Evolutionary conservation across 2,329 filamentous ascomycete genomes (phyloP), one percentile per base, ranked within the genome.

Genomic region (Apiospora sp.): DNA sequence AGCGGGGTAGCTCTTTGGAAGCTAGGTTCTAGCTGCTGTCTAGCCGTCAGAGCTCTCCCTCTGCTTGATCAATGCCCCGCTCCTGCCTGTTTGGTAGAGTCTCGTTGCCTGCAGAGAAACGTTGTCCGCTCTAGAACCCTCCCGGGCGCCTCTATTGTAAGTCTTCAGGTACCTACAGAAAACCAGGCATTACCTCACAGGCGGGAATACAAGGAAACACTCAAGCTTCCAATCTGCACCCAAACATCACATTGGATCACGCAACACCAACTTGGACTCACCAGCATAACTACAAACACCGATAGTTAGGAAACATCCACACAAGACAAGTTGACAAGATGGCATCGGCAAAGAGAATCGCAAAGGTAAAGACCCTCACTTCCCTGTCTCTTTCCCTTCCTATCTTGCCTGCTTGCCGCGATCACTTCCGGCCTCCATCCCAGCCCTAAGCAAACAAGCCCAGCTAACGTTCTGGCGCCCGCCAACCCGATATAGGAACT

Each of bases 401-500:
- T 19, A 49, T 43, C 68, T 71, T 75, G 75, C 73, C 75, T 75
- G 37, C 68, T 37, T 22, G 58, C 64, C 54, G 75, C 72, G 67
- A 73, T 72, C 49, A 73, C 75, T 49, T 37, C 78, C 73, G 71
- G 80, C 79, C 72, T 78, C 73, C 30, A 71, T 77, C 74, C 30
- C 70, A 19, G 37, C 34, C 37, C 24, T 43, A 41, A 41, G 37
- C 30, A 24, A 24, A n/a, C 13, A 27, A 30, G 54, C 67, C 13
- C 30, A 30, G 16, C 37, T n/a, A 27, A 41, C 51, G 16, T 24
- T 16, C n/a, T 54, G n/a, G 22, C 24, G n/a, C 68, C 41, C 43
- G 37, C 46, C 44, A 30, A 44, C 24, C 22, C 13, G 22, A 54
- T 37, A 27, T 79, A 91, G 89, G 89, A 91, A 80, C 86, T 86